A percentile compares a stretch with the other conserved stretches of the same genome.
Evolutionary conservation across 2,329 filamentous ascomycete genomes (phyloP).

Genomic region (Cladosporium sp.): DNA sequence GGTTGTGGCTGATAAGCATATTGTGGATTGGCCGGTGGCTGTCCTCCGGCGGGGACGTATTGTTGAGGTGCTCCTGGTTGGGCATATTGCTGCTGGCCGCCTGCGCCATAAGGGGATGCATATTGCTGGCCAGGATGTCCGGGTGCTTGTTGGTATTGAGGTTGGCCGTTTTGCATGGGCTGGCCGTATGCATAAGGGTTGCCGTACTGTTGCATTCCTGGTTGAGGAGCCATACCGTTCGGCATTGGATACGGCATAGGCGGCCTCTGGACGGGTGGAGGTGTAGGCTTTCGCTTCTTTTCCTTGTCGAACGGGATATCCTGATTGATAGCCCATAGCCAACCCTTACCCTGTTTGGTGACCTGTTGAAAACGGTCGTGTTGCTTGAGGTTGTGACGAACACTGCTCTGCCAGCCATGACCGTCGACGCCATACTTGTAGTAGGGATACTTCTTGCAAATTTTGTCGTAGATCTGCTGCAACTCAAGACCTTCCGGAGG

Average conservation of each 20-base stretch:
- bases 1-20: constrained; percentile 13
- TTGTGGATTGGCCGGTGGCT: constrained; percentile 2
- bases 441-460: constrained; percentile 61
- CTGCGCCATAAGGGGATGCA: constrained; percentile 15
- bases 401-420: constrained; percentile 63
- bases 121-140: constrained; percentile 15
- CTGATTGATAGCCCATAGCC: constrained; percentile 58
- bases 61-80: constrained; percentile 7
- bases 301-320: constrained; percentile 57
- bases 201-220: constrained; percentile 15
- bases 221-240: constrained; percentile 19
- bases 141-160: constrained; percentile 8
- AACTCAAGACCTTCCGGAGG: constrained; percentile 56
- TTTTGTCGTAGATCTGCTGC: constrained; percentile 62
- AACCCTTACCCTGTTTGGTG: constrained; percentile 58
- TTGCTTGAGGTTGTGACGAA: constrained; percentile 61
- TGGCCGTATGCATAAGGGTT: constrained; percentile 16
- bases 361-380: constrained; percentile 57
- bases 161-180: constrained; percentile 17
- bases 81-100: constrained; percentile 10
- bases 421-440: constrained; percentile 58
- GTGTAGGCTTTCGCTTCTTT: constrained; percentile 49
- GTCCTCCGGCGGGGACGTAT: constrained; percentile 3
- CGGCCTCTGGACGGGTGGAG: constrained; percentile 24
- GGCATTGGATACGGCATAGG: constrained; percentile 18